Conservation (phyloP, 176 grass and related monocot species). For the Phragmites australis region DNA sequence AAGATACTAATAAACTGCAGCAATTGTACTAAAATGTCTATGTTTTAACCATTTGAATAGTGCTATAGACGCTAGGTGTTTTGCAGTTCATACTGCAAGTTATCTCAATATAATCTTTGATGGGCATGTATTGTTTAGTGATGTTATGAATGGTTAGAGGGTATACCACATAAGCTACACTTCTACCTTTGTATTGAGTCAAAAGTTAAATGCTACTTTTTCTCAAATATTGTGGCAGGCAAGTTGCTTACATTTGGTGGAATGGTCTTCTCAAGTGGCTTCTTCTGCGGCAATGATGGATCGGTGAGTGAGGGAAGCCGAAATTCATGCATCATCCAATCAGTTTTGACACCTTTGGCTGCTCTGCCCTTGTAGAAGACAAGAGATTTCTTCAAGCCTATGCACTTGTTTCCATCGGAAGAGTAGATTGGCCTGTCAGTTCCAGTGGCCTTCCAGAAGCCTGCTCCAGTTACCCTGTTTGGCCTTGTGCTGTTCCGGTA, state of each 20-base stretch:
- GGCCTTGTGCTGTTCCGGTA: constrained; percentile 94
- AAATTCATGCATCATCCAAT: constrained; percentile 99
- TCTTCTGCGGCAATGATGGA: constrained; percentile 58
- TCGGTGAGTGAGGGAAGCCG: constrained; percentile 70
- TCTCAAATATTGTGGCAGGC: constrained; percentile 18
- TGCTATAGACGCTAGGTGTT: neutral
- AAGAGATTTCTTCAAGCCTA: constrained; percentile 96
- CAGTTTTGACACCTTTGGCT: constrained; percentile 88
- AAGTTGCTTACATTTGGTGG: constrained; percentile 73
- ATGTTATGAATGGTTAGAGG: neutral
- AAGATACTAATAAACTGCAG: constrained; percentile 9
- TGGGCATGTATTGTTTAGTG: neutral
- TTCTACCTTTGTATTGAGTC: neutral
- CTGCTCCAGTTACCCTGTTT: constrained; percentile 87
- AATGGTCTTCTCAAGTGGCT: constrained; percentile 84
- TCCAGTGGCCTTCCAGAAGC: constrained; percentile 99
- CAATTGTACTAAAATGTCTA: neutral
- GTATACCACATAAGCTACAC: constrained; percentile 8
- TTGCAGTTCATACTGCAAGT: neutral
- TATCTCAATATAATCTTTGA: constrained; percentile 10
- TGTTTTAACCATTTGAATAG: neutral
- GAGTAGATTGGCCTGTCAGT: constrained; percentile 94
- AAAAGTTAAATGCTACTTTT: neutral
- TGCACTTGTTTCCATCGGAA: constrained; percentile 88
- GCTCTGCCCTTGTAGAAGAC: constrained; percentile 99